Percentiles rank a stretch among this genome's conserved stretches.
These are phyloP conservation scores for Xanthoparmelia taractica DNA, from an alignment of 495 filamentous ascomycete species.

Conservation along the genomic window DNA sequence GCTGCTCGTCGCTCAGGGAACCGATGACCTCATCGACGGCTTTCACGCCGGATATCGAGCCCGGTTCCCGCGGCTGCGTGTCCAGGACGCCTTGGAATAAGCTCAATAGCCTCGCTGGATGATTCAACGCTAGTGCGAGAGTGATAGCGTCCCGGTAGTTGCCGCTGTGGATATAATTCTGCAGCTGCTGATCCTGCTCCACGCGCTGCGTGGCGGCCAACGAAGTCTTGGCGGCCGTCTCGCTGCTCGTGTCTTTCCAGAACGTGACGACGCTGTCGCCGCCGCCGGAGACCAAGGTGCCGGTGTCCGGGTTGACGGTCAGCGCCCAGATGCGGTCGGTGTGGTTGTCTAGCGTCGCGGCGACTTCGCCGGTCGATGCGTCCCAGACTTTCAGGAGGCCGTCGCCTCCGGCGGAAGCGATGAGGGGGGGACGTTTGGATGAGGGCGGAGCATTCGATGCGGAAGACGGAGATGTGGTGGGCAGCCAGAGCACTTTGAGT, in stretches of 20 bases:
- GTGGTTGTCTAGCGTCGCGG: constrained; percentile 90
- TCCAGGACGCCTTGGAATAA: constrained; percentile 77
- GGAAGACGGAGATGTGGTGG: constrained; percentile 38
- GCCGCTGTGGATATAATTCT: constrained; percentile 80
- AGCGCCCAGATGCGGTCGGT: constrained; percentile 88
- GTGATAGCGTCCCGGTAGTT: constrained; percentile 89
- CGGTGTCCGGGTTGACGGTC: constrained; percentile 56
- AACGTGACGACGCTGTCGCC: constrained; percentile 86
- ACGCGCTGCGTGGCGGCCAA: constrained; percentile 67
- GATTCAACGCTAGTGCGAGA: constrained; percentile 84
- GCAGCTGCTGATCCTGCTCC: constrained; percentile 84
- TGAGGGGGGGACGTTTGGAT: constrained; percentile 43
- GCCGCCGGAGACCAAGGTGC: constrained; percentile 72
- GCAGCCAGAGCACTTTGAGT: constrained; percentile 86
- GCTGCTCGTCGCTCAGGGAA: constrained; percentile 70
- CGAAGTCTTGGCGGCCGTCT: constrained; percentile 61
- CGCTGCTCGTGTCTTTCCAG: constrained; percentile 87
- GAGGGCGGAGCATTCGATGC: constrained; percentile 25
- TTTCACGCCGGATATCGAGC: constrained; percentile 60
- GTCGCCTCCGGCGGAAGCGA: constrained; percentile 87
- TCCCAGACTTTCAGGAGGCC: constrained; percentile 98
- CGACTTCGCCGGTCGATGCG: constrained; percentile 65
- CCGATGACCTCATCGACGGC: constrained; percentile 80
- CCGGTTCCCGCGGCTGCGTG: constrained; percentile 49
- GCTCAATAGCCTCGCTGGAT: constrained; percentile 73